Base-by-base conservation (phyloP, 2,329 filamentous ascomycete species). In the Pyrenochaeta sp. region DNA sequence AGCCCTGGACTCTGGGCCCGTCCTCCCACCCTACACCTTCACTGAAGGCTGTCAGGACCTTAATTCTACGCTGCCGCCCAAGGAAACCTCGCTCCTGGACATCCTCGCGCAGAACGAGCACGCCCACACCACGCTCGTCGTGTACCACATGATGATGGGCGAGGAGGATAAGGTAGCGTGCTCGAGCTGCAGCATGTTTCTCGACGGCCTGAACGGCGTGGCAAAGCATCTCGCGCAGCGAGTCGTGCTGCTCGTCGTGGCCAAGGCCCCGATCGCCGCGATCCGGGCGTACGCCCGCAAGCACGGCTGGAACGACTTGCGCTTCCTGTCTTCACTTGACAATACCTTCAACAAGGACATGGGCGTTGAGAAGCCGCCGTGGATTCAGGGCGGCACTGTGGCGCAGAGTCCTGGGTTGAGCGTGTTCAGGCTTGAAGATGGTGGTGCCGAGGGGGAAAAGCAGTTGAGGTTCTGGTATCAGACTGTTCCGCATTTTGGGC, bases 101-200 rank as follows among this genome's bases (percentile, higher is more conserved):
- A n/a, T 55, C 6, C 37, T 35, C 11, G 37, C 40, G 22, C 5
- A 10, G 14, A 26, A 23, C 4, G 39, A 41, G n/a, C n/a, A 17
- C n/a, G 21, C 36, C 20, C 40, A 42, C 11, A 51, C 26, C 6
- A 20, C 38, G 10, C 30, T 55, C 1, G 30, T 55, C 14, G 35
- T 55, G 6, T 44, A 50, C 38, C 49, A 55, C 26, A 41, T 53
- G 38, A 55, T 55, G 49, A 50, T 49, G 31, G 44, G 30, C n/a
- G 29, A 37, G 10, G 23, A 40, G n/a, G 44, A 22, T 17, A 32
- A 19, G 18, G 37, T 28, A n/a, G 38, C 49, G 10, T 55, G 49
- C 30, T 9, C 48, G 3, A 35, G 30, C 29, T 55, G 49, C 41
- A 38, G 23, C 28, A 49, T 50, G 36, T 41, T 43, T 35, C 6